A percentile compares a stretch with the other conserved stretches of the same genome.
These are phyloP conservation scores for Phaeosphaeria sp. DNA, from an alignment of 2,329 filamentous ascomycete genomes.

Conservation along the genomic window DNA sequence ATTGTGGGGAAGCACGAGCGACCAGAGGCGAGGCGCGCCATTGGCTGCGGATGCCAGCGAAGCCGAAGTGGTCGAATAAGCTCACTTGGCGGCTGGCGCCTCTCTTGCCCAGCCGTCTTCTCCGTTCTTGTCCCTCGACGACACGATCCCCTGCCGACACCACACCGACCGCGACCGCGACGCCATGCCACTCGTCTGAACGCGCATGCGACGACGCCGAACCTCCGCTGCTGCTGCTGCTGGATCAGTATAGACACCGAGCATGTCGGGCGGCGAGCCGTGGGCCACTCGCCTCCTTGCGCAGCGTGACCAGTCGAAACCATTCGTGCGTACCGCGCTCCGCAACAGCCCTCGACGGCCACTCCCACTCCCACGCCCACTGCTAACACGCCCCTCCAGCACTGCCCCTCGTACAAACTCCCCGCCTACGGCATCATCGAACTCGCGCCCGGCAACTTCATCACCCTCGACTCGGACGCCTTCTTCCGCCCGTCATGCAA, in stretches of 20 bases:
- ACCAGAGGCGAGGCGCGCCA: too few relatives aligned
- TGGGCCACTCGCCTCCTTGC: slow-evolving; percentile 24
- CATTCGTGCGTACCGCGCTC: too few relatives aligned
- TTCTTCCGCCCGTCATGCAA: slow-evolving; percentile 67
- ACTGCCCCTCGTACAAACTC: slow-evolving; percentile 68
- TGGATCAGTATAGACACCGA: slow-evolving; percentile 43
- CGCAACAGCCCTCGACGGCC: too few relatives aligned
- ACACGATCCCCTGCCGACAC: slow-evolving; percentile 4
- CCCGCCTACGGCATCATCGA: slow-evolving; percentile 64
- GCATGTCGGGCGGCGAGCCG: slow-evolving; percentile 36
- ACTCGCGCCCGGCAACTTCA: slow-evolving; percentile 59
- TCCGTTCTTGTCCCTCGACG: too few relatives aligned
- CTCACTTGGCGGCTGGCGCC: too few relatives aligned
- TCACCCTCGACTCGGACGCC: slow-evolving; percentile 66
- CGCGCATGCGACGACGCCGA: slow-evolving; percentile 33
- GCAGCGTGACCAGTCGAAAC: slow-evolving; percentile 36
- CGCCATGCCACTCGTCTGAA: slow-evolving; percentile 30
- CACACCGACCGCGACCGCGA: slow-evolving; percentile 8
- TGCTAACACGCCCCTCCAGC: too few relatives aligned
- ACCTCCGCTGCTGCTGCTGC: slow-evolving; percentile 34
- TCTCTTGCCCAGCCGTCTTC: too few relatives aligned
- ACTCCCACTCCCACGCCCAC: too few relatives aligned
- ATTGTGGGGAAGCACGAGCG: too few relatives aligned
- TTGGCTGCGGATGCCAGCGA: too few relatives aligned
- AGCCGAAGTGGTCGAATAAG: too few relatives aligned